Evolutionary conservation across 768 basidiomycete genomes (phyloP).

Genomic region (Sarcomyxa edulis): DNA sequence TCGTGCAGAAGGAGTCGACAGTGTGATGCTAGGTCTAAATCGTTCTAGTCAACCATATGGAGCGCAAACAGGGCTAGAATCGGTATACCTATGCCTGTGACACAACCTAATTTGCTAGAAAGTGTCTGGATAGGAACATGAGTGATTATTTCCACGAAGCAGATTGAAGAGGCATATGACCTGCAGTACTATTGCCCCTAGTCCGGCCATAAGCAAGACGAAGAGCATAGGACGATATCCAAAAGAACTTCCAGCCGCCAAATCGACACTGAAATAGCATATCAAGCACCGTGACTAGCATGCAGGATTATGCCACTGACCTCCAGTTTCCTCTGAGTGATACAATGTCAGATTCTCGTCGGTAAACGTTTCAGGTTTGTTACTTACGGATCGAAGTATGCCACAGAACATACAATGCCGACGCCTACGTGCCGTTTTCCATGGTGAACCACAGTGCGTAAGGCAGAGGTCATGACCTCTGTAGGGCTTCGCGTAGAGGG

Average conservation of each 20-base stretch:
- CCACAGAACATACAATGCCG: conserved; percentile 67
- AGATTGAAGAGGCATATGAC: conserved; percentile 24
- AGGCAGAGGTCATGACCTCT: background rate
- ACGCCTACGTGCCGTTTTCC: conserved; percentile 50
- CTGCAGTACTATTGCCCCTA: conserved; percentile 68
- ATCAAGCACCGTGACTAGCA: no score
- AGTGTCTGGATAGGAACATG: conserved; percentile 45
- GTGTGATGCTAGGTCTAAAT: conserved; percentile 60
- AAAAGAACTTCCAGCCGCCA: conserved; percentile 70
- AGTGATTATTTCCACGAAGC: no score
- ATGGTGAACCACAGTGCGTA: conserved; percentile 16
- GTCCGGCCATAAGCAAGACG: conserved; percentile 55
- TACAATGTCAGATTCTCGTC: conserved; percentile 1
- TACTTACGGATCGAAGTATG: conserved; percentile 70
- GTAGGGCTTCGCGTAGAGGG: no score
- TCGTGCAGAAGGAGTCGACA: conserved; percentile 52
- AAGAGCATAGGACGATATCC: conserved; percentile 71
- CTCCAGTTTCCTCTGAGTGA: conserved; percentile 79
- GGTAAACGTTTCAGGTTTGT: background rate
- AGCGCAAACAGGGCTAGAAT: no score
- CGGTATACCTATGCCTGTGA: background rate
- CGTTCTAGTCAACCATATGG: conserved; percentile 1
- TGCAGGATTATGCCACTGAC: no score
- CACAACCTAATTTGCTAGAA: conserved; percentile 37
- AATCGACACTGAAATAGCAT: conserved; percentile 73